Evolutionary conservation across 768 basidiomycete species (phyloP), one percentile per base, ranked within the genome.

Genomic region (Rhizopogon rudus): DNA sequence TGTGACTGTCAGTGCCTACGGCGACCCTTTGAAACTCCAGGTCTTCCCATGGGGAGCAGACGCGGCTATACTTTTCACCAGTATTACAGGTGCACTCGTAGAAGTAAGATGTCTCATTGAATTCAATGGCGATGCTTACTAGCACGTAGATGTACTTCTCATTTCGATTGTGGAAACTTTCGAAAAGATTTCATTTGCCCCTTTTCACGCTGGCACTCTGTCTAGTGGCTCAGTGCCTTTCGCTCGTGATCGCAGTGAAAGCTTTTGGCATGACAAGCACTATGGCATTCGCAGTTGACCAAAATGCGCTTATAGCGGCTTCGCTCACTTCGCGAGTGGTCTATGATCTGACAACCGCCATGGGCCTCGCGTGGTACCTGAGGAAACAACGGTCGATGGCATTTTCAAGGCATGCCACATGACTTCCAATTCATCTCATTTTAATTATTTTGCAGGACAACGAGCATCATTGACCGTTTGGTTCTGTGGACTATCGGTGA

Each of bases 401-500:
- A 10, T 51, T 20, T 14, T 28, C 50, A 4, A 10, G 50, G 37
- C 20, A 25, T 16, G 35, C 16, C 13, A 16, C 2, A 40, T 28
- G 3, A 9, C 17, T 37, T 29, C 29, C 6, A 16, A 14, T 22
- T 25, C 20, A 5, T 28, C 25, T 13, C 5, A 25, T 17, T 40
- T 9, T 25, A 35, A 43, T 13, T 12, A 43, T 22, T 43, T 43
- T n/a, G 13, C 39, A 51, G 39, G 13, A 40, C 22, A 8, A 40
- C 39, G 14, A 20, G 37, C 39, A 9, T 17, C 10, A 7, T 40
- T n/a, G 25, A 35, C 35, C 35, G 35, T 28, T 10, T 51, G 31
- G 40, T 51, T 22, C 37, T 51, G 37, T 51, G 50, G 50, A 40
- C 50, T 37, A 25, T 51, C 8, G 50, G 50, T 51, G 14, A 25